Evolutionary conservation across 2,329 filamentous ascomycete genomes (phyloP), one percentile per base, ranked within the genome.

Genomic region (Sarocladium oryzae): DNA sequence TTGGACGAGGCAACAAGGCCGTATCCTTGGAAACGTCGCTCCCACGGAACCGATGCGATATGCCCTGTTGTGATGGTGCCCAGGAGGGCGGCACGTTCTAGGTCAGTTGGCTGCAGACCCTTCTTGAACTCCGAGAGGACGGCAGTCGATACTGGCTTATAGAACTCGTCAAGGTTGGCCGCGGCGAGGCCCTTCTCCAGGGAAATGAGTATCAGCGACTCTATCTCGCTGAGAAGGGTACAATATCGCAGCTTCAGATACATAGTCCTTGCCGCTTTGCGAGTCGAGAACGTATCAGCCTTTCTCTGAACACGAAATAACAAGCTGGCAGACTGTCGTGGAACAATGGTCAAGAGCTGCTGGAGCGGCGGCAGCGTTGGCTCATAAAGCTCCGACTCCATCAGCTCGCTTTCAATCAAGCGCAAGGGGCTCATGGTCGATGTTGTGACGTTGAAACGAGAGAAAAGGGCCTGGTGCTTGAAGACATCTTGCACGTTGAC

Each of bases 401-500:
- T 67, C 1, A 99, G 77, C 50, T 82, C 76, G 56, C 88, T 88
- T 51, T 79, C 79, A 41, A 87, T 75, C 6, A 99, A 71, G 3
- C 86, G 79, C 9, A 97, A 66, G 0, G 93, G 93, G 26, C 85
- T 84, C 21, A 79, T 66, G 52, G 78, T 88, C 1, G 89, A 86
- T 0, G 91, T 90, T 11, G 89, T 90, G 50, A 99, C 85, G 13
- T 88, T 95, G 65, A 99, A 99, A 9, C 86, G 85, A 0, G 91
- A 96, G 62, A 93, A 93, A 0, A 97, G 75, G 0, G 82, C 77
- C 7, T 83, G 72, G 56, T 89, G 82, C 63, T 96, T 95, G 73
- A 97, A 97, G 24, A 95, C 82, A 59, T 99, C 93, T 61, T 97
- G 91, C 5, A 99, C 93, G 57, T 97, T 97, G 55, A 99, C 93